phyloP scores from a whole-genome alignment of 768 basidiomycete species.

The Gautieria morchelliformis region DNA sequence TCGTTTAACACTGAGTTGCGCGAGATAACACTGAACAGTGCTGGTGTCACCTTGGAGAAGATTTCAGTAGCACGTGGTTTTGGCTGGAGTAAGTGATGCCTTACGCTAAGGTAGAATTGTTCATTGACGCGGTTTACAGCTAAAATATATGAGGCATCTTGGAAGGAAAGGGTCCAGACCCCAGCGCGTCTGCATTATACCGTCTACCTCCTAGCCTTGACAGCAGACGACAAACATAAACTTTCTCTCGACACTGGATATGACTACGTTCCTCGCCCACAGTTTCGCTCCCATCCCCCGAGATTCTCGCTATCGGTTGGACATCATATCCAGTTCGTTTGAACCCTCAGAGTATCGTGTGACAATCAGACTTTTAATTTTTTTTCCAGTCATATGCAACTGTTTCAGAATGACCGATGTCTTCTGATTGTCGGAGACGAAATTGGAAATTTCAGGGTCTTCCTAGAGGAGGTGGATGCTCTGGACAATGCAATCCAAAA shows the following conservation, averaged over 20 bases:
- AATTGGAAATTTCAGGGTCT: slow-evolving; percentile 27
- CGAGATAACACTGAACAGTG: not conserved
- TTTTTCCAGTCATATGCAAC: slow-evolving; percentile 24
- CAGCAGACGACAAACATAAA: slow-evolving; percentile 26
- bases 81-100: not conserved
- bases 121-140: too few relatives aligned
- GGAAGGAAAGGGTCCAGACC: not conserved
- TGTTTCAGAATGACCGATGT: slow-evolving; percentile 31
- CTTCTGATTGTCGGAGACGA: slow-evolving; percentile 33
- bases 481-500: slow-evolving; percentile 25
- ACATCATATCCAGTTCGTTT: slow-evolving; percentile 22
- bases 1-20: not conserved
- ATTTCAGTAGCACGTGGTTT: not conserved
- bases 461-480: slow-evolving; percentile 23
- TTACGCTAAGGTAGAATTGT: not conserved
- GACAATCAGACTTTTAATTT: too few relatives aligned
- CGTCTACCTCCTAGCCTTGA: slow-evolving; percentile 24
- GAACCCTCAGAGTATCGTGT: too few relatives aligned
- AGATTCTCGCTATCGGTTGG: slow-evolving; percentile 19
- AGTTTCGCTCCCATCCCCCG: slow-evolving; percentile 7
- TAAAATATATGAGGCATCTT: not conserved
- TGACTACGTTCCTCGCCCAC: slow-evolving; percentile 22
- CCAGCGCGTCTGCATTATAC: slow-evolving; percentile 19
- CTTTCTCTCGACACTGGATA: slow-evolving; percentile 23
- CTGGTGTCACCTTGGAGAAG: not conserved